phyloP scores from a whole-genome alignment of 2,329 filamentous ascomycete species.

The Epichloe hybrida region DNA sequence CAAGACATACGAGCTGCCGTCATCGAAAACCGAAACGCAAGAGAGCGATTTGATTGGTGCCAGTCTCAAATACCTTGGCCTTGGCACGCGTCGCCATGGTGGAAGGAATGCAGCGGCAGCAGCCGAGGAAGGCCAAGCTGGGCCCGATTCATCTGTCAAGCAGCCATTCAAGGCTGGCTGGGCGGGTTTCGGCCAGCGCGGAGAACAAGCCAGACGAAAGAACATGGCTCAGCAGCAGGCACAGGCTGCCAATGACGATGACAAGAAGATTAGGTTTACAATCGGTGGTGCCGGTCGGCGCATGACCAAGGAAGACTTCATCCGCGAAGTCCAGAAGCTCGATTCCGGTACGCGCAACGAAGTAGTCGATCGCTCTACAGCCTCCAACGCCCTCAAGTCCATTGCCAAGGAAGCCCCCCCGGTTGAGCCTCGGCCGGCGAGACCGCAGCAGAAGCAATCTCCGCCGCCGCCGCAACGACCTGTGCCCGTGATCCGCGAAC shows the following conservation, averaged over 20 bases:
- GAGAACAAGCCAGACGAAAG: slow-evolving; percentile 24
- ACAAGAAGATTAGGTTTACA: slow-evolving; percentile 61
- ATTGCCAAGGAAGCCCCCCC: slow-evolving; percentile 30
- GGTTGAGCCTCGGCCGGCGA: slow-evolving; percentile 3
- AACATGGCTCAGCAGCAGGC: slow-evolving; percentile 28
- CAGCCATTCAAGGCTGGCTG: slow-evolving; percentile 33
- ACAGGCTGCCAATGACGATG: slow-evolving; percentile 34
- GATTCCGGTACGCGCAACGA: slow-evolving; percentile 50
- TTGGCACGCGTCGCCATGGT: slow-evolving; percentile 30
- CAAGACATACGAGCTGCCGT: slow-evolving; percentile 66
- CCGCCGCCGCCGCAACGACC: background rate
- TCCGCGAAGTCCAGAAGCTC: slow-evolving; percentile 58
- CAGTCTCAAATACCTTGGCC: slow-evolving; percentile 41
- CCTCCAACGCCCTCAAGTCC: slow-evolving; percentile 33
- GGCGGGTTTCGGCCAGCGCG: slow-evolving; percentile 30
- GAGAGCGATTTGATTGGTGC: slow-evolving; percentile 27
- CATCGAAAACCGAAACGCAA: slow-evolving; percentile 30
- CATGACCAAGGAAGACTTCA: slow-evolving; percentile 71
- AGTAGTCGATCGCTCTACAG: slow-evolving; percentile 37
- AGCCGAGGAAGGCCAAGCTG: slow-evolving; percentile 18
- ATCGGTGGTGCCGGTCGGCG: slow-evolving; percentile 58
- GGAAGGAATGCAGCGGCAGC: slow-evolving; percentile 21
- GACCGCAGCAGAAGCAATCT: background rate
- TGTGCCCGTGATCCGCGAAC: slow-evolving; percentile 12
- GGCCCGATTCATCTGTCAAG: slow-evolving; percentile 22